Evolutionary conservation across 1,284 basidiomycete species (phyloP).

Genomic region (Kwoniella shivajii): DNA sequence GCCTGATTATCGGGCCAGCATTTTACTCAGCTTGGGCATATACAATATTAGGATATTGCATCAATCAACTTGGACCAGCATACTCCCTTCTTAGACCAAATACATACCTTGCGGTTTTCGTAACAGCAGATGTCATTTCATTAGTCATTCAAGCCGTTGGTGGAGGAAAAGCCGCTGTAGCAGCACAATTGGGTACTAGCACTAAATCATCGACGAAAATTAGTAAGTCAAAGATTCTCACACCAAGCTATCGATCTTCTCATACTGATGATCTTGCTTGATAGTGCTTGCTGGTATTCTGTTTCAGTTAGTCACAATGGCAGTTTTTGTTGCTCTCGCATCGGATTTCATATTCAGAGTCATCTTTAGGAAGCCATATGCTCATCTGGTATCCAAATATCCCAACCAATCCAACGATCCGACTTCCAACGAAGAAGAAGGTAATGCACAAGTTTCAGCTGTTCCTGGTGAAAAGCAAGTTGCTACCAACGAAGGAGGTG

Average conservation of each 20-base stretch:
- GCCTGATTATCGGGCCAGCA: conserved; percentile 26
- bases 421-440: neutral
- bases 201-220: conserved; percentile 18
- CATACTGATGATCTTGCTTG: neutral
- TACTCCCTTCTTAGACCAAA: conserved; percentile 46
- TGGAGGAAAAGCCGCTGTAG: conserved; percentile 43
- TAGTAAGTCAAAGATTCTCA: conserved; percentile 10
- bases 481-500: neutral
- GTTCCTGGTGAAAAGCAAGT: neutral
- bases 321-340: conserved; percentile 37
- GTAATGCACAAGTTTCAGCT: neutral
- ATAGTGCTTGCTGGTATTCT: conserved; percentile 33
- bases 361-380: conserved; percentile 8
- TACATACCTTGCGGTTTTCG: conserved; percentile 46
- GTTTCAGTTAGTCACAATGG: conserved; percentile 45
- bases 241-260: neutral
- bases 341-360: conserved; percentile 38
- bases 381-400: neutral
- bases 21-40: conserved; percentile 39
- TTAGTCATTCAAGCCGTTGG: conserved; percentile 53
- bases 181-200: conserved; percentile 3
- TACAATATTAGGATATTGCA: conserved; percentile 45
- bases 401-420: neutral
- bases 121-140: conserved; percentile 48
- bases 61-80: conserved; percentile 41